Evolutionary conservation across 2,329 filamentous ascomycete species (phyloP), one percentile per base, ranked within the genome.

Genomic region (Stenocarpella maydis): DNA sequence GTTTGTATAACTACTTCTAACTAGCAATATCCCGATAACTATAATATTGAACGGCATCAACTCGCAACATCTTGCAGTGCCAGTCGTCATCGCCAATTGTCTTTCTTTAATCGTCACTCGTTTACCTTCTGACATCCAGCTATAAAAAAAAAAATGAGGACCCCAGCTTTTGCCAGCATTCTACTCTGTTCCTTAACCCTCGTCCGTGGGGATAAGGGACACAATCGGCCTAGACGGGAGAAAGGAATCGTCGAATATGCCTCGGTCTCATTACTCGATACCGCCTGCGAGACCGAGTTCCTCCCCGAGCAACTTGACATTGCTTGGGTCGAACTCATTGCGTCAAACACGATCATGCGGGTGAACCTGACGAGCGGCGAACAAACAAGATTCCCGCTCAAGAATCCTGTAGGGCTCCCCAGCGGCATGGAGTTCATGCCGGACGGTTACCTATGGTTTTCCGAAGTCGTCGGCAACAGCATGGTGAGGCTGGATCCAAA

Each of bases 381-480:
- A 26, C 58, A 61, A 2, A 61, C 58, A 34, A 61, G 58, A 2
- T 61, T 61, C 41, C 58, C 58, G 28, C 58, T 61, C 2, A 61
- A 61, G 19, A 61, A 61, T 14, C 58, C 58, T 1, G 41, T 61
- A 9, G 58, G 58, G 4, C 58, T 61, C 12, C 58, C 58, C 41
- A 47, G 58, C 28, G 58, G 58, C 58, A 61, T 61, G 58, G 58
- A 61, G 58, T 61, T 61, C 58, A 41, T 61, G 58, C 41, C 58
- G 26, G 58, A 61, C 41, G 41, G 58, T 14, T 47, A 61, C 58
- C 58, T 61, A 5, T 61, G 58, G 58, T 61, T 61, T 7, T 61
- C 58, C 39, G 58, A 61, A 15, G 58, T 61, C 5, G 58, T 47
- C 26, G 58, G 58, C 58, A 61, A 61, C 58, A 47, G 19, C 41